A percentile compares a stretch with the other conserved stretches of the same genome.
These are phyloP conservation scores for Malus sieversii DNA, from an alignment of 306 rosid genomes.

Conservation along the genomic window DNA sequence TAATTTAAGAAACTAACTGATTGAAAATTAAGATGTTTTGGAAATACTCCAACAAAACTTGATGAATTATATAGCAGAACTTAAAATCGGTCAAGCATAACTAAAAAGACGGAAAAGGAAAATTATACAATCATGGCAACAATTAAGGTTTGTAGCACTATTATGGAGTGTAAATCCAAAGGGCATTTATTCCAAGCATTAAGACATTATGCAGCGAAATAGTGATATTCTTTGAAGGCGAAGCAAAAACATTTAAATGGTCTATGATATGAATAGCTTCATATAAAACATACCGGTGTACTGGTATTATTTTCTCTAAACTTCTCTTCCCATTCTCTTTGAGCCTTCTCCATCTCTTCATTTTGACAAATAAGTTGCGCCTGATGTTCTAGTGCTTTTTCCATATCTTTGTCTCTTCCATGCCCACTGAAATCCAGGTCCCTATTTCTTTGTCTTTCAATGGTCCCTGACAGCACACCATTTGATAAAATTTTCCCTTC, in stretches of 20 bases:
- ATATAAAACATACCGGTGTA: constrained; percentile 56
- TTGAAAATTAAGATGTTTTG: not conserved
- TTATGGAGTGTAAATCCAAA: not conserved
- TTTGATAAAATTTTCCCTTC: constrained; percentile 29
- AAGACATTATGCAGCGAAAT: not conserved
- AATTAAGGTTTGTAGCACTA: not conserved
- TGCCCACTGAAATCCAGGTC: constrained; percentile 34
- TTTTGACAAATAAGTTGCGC: constrained; percentile 67
- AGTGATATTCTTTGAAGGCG: not conserved
- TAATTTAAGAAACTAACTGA: not conserved
- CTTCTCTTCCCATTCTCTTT: constrained; percentile 94
- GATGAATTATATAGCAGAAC: not conserved
- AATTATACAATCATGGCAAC: not conserved
- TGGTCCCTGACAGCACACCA: constrained; percentile 9
- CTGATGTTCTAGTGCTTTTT: constrained; percentile 66
- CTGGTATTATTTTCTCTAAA: constrained; percentile 74
- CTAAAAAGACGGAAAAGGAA: not conserved
- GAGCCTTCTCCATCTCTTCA: constrained; percentile 90
- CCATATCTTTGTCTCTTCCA: constrained; percentile 55
- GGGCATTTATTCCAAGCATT: not conserved
- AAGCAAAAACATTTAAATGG: not conserved
- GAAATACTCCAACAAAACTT: not conserved
- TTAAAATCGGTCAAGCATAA: not conserved
- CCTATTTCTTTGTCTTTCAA: constrained; percentile 21
- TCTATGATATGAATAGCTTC: not conserved